Evolutionary conservation across 2,329 filamentous ascomycete species (phyloP).

Genomic region (Phaeosphaeriaceae sp.): DNA sequence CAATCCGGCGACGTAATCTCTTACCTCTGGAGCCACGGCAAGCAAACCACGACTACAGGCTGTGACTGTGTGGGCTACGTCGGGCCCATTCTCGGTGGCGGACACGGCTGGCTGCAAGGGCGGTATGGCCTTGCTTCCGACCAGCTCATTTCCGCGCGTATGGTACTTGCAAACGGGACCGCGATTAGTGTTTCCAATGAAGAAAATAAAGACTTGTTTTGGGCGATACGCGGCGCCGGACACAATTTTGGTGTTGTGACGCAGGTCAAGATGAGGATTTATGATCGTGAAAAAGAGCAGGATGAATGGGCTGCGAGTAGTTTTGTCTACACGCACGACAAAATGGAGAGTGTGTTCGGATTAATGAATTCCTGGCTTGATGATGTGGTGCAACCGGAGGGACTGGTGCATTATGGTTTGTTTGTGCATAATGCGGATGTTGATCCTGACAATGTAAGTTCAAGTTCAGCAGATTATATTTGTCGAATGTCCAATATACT

Average conservation of each 20-base stretch:
- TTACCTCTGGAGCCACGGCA: slow-evolving; percentile 15
- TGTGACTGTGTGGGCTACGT: slow-evolving; percentile 57
- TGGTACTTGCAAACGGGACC: slow-evolving; percentile 50
- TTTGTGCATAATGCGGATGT: slow-evolving; percentile 19
- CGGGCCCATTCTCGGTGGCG: slow-evolving; percentile 63
- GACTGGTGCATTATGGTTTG: slow-evolving; percentile 21
- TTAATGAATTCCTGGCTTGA: slow-evolving; percentile 10
- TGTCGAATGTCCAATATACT: too few relatives aligned
- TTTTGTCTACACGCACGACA: slow-evolving; percentile 25
- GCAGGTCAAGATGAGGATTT: slow-evolving; percentile 22
- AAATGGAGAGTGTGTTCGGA: slow-evolving; percentile 18
- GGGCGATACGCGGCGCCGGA: slow-evolving; percentile 45
- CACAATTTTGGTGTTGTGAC: slow-evolving; percentile 45
- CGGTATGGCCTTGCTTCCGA: slow-evolving; percentile 46
- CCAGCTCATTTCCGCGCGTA: slow-evolving; percentile 26
- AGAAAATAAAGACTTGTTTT: slow-evolving; percentile 49
- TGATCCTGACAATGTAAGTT: slow-evolving; percentile 19
- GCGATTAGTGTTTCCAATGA: slow-evolving; percentile 36
- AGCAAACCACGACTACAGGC: slow-evolving; percentile 25
- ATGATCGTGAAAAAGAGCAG: slow-evolving; percentile 14
- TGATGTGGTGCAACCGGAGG: slow-evolving; percentile 12
- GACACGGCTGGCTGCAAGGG: slow-evolving; percentile 62
- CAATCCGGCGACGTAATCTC: too few relatives aligned
- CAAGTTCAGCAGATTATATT: not conserved
- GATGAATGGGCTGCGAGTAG: slow-evolving; percentile 18